A percentile compares a stretch with the other conserved stretches of the same genome.
Conservation (phyloP, 2,329 filamentous ascomycete genomes). For the Rugonectria rugulosa region DNA sequence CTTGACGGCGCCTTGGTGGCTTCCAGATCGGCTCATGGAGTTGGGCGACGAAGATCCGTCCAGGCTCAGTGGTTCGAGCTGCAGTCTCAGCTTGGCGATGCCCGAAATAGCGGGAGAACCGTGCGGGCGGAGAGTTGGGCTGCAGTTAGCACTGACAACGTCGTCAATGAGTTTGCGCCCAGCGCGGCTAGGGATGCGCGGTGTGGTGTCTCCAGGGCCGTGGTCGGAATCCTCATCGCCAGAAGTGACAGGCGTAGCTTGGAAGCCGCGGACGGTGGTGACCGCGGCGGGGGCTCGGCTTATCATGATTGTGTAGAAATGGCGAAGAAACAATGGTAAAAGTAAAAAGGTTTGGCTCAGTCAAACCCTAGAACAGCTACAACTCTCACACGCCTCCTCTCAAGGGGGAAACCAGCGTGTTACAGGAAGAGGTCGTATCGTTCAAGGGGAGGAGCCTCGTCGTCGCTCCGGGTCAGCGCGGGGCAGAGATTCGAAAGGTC, state of each 20-base stretch:
- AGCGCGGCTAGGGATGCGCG: constrained; percentile 46
- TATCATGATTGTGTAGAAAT: constrained; percentile 50
- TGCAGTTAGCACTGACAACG: constrained; percentile 69
- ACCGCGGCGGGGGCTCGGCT: constrained; percentile 57
- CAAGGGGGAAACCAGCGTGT: constrained; percentile 27
- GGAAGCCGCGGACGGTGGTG: constrained; percentile 65
- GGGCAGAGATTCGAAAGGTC: constrained; percentile 58
- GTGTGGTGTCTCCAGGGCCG: constrained; percentile 46
- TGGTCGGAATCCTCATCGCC: constrained; percentile 66
- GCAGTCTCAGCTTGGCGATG: constrained; percentile 82
- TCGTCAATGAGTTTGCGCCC: constrained; percentile 58
- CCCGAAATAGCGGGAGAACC: constrained; percentile 69
- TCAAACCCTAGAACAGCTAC: constrained; percentile 26
- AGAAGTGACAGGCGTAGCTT: constrained; percentile 60
- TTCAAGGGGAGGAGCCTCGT: constrained; percentile 60
- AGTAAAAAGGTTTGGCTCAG: constrained; percentile 20
- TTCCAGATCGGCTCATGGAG: constrained; percentile 63
- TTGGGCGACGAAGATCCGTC: constrained; percentile 62
- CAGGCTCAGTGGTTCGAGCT: constrained; percentile 80
- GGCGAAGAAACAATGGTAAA: constrained; percentile 5
- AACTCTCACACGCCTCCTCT: constrained; percentile 27
- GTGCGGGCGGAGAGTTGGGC: constrained; percentile 62
- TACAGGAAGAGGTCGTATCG: constrained; percentile 28
- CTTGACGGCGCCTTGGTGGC: constrained; percentile 49
- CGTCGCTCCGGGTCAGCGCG: constrained; percentile 67